phyloP scores from a whole-genome alignment of 164 flowering plant genomes.

The Santalum album region DNA sequence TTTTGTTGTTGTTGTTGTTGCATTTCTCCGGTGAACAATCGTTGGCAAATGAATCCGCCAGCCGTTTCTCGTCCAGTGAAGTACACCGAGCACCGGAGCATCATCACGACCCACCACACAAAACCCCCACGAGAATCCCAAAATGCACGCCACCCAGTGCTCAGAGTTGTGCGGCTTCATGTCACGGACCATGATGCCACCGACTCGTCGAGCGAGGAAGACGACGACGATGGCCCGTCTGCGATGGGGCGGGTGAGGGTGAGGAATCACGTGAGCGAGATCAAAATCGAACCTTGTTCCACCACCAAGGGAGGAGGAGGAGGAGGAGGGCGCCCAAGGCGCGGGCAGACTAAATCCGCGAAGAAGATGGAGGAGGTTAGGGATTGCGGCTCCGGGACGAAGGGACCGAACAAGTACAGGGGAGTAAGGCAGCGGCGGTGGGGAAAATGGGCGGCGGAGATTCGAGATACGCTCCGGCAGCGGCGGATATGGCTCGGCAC shows the following conservation, averaged over 20 bases:
- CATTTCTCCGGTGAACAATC: too few species aligned
- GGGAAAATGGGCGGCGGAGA: constrained; percentile 47
- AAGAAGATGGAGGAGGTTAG: neutral
- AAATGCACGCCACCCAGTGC: neutral
- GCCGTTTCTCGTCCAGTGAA: too few species aligned
- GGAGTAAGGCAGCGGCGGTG: constrained; percentile 37
- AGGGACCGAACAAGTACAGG: constrained; percentile 9
- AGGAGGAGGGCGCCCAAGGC: neutral
- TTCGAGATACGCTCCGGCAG: constrained; percentile 24
- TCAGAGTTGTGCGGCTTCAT: neutral
- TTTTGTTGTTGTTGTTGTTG: too few species aligned
- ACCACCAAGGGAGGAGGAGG: neutral
- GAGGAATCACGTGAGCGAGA: constrained; percentile 19
- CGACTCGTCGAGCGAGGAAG: neutral
- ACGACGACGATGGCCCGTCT: neutral
- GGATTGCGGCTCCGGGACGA: neutral
- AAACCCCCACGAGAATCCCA: neutral
- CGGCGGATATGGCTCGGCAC: constrained; percentile 34
- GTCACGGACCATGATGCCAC: neutral
- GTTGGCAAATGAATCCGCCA: too few species aligned
- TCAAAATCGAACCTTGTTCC: constrained; percentile 12
- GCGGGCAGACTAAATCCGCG: too few species aligned
- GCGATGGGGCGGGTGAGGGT: constrained; percentile 1
- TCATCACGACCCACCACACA: neutral
- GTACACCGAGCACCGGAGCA: neutral